These are phyloP conservation scores for Prunus padus DNA, from an alignment of 306 rosid genomes.

Conservation along the genomic window DNA sequence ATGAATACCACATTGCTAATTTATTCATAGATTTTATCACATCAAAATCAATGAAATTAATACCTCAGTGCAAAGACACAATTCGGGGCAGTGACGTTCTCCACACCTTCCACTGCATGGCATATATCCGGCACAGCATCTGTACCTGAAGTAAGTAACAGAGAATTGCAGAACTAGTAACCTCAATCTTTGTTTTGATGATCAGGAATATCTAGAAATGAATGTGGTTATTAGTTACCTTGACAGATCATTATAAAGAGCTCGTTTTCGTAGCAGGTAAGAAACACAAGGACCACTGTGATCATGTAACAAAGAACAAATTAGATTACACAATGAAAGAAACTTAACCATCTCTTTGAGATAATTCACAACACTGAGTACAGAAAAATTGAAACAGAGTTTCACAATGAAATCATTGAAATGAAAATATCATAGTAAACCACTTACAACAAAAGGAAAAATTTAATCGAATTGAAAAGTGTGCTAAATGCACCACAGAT, in stretches of 20 bases:
- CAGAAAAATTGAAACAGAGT: neutral
- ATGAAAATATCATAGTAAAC: neutral
- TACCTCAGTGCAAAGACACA: slow-evolving; percentile 73
- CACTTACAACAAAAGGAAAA: neutral
- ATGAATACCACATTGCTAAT: neutral
- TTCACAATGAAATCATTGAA: neutral
- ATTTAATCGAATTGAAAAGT: neutral
- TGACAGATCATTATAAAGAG: slow-evolving; percentile 66
- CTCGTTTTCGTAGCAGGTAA: slow-evolving; percentile 60
- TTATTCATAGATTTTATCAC: neutral
- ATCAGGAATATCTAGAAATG: neutral
- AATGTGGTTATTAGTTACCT: slow-evolving; percentile 41
- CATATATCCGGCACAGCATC: slow-evolving; percentile 80
- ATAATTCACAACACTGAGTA: neutral
- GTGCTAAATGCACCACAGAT: neutral
- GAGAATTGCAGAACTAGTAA: neutral
- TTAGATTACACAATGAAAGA: slow-evolving; percentile 17
- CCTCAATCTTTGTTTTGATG: neutral
- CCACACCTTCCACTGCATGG: slow-evolving; percentile 80
- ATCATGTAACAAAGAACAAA: slow-evolving; percentile 16
- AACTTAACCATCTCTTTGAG: neutral
- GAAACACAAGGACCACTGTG: slow-evolving; percentile 62
- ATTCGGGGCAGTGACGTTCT: slow-evolving; percentile 57
- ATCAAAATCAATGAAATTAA: neutral
- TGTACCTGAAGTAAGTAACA: slow-evolving; percentile 41